These are phyloP conservation scores for Aureobasidium sp. DNA, from an alignment of 2,329 filamentous ascomycete genomes.

Conservation along the genomic window DNA sequence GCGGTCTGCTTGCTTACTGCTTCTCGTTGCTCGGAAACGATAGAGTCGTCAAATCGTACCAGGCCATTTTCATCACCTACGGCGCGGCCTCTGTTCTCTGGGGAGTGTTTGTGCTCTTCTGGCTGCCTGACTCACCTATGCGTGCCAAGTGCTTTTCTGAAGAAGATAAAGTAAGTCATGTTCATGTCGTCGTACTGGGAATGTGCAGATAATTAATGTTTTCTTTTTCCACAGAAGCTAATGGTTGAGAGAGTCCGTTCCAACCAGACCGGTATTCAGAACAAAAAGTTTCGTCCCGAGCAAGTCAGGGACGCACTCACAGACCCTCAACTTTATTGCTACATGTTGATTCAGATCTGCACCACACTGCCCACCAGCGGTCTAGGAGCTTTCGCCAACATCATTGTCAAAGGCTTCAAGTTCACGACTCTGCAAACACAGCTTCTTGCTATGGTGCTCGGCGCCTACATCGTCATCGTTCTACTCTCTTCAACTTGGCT, in stretches of 20 bases:
- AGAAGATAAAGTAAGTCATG: slow-evolving; percentile 27
- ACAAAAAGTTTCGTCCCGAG: slow-evolving; percentile 44
- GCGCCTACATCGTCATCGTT: slow-evolving; percentile 65
- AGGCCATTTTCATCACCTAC: slow-evolving; percentile 61
- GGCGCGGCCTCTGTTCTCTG: slow-evolving; percentile 58
- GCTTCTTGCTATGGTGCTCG: slow-evolving; percentile 67
- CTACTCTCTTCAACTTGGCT: slow-evolving; percentile 60
- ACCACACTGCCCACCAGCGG: slow-evolving; percentile 68
- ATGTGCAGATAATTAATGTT: slow-evolving; percentile 36
- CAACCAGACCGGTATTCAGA: slow-evolving; percentile 42
- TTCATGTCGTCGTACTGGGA: background rate
- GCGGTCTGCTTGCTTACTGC: slow-evolving; percentile 58
- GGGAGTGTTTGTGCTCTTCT: slow-evolving; percentile 57
- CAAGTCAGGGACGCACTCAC: slow-evolving; percentile 52
- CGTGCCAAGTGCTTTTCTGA: slow-evolving; percentile 61
- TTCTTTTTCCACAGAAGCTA: slow-evolving; percentile 48
- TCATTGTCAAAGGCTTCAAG: slow-evolving; percentile 64
- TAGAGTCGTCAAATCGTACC: slow-evolving; percentile 45
- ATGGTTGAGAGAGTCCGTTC: slow-evolving; percentile 41
- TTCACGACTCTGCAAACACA: slow-evolving; percentile 63
- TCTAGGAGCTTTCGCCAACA: slow-evolving; percentile 65
- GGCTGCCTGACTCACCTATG: slow-evolving; percentile 65
- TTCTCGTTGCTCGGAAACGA: slow-evolving; percentile 30
- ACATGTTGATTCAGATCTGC: slow-evolving; percentile 50
- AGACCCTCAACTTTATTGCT: slow-evolving; percentile 54